Percentiles rank a stretch among this genome's conserved stretches.
phyloP scores from a whole-genome alignment of 2,329 filamentous ascomycete genomes.

The Botrytis medusae region DNA sequence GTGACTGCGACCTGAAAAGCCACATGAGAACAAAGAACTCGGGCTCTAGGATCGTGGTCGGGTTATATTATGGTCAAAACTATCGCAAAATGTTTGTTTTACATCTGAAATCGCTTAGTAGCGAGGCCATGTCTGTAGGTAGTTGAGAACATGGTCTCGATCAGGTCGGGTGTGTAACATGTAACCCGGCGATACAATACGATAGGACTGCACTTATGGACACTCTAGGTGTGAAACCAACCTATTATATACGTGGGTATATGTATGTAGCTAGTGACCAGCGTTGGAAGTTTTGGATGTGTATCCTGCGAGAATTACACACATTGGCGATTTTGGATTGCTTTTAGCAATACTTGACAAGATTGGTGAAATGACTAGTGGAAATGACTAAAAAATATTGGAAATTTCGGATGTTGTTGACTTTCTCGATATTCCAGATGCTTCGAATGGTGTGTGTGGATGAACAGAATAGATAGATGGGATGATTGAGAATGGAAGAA shows the following conservation, averaged over 20 bases:
- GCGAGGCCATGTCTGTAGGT: background rate
- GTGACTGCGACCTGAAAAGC: fast-evolving
- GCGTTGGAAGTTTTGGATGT: background rate
- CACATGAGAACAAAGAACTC: background rate
- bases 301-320: too few species aligned
- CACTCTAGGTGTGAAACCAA: background rate
- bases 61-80: fast-evolving
- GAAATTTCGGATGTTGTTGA: fast-evolving
- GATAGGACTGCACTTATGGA: background rate
- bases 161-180: background rate
- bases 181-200: background rate
- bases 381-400: background rate
- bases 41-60: background rate
- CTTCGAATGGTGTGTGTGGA: background rate
- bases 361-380: fast-evolving
- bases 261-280: background rate
- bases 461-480: background rate
- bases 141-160: background rate
- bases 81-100: background rate
- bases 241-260: too few species aligned
- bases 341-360: background rate
- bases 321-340: background rate
- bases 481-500: background rate
- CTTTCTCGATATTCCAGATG: background rate
- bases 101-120: background rate